Evolutionary conservation across 73 alveolate genomes (phyloP).

Genomic region (Tetrahymena elliotti): DNA sequence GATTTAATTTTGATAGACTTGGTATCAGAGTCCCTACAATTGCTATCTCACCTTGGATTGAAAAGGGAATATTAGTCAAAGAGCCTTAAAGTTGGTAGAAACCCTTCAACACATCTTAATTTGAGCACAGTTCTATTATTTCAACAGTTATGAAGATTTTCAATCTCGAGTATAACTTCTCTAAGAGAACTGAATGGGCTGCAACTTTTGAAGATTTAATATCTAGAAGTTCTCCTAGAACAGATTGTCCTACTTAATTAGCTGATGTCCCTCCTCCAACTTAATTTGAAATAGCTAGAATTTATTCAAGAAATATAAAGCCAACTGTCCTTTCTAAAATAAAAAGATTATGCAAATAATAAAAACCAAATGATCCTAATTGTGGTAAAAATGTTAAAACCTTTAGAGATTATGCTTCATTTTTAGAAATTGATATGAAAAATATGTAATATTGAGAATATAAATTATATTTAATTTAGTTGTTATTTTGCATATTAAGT

Average conservation of each 20-base stretch:
- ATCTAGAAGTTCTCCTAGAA: neutral
- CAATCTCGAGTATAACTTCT: neutral
- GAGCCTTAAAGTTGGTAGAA: neutral
- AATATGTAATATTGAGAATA: neutral
- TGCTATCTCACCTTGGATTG: neutral
- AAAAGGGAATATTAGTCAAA: neutral
- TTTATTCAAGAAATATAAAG: neutral
- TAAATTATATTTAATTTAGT: too few species aligned
- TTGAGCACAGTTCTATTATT: neutral
- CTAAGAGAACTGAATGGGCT: neutral
- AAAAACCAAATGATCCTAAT: neutral
- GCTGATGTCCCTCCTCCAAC: conserved; percentile 12
- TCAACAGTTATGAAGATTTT: neutral
- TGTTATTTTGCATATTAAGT: neutral
- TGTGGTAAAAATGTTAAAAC: neutral
- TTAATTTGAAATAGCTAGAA: neutral
- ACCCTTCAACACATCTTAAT: neutral
- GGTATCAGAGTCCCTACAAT: neutral
- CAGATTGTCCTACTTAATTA: neutral
- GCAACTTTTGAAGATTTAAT: neutral
- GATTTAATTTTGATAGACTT: neutral
- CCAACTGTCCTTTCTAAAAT: neutral
- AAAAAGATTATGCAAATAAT: neutral
- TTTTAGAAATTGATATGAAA: neutral
- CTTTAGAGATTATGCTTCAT: neutral